Evolutionary conservation across 129 eudicot species (phyloP).

Genomic region (Apium graveolens): DNA sequence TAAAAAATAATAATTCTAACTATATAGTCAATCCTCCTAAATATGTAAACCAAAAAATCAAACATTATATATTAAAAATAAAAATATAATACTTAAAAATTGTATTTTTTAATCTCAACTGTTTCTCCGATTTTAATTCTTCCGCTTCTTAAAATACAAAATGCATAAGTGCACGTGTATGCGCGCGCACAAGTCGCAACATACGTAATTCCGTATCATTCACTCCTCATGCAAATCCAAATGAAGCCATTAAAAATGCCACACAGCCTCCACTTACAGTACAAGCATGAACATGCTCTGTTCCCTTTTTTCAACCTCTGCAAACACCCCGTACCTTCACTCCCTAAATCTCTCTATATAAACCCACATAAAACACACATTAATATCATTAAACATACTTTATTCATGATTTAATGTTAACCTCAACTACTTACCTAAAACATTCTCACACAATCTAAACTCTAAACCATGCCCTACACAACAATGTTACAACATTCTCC

Average conservation of each 20-base stretch:
- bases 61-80: too few relatives aligned
- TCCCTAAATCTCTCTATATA: background rate
- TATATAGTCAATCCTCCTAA: too few relatives aligned
- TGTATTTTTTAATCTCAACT: too few relatives aligned
- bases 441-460: constrained; percentile 5
- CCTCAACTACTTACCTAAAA: background rate
- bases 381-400: background rate
- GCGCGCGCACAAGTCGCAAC: too few relatives aligned
- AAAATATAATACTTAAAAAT: too few relatives aligned
- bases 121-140: too few relatives aligned
- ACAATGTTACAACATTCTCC: constrained; percentile 13
- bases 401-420: background rate
- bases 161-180: too few relatives aligned
- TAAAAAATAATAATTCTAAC: too few relatives aligned
- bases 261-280: background rate
- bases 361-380: background rate
- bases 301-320: background rate
- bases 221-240: background rate
- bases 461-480: constrained; percentile 13
- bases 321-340: background rate
- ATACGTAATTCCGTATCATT: background rate
- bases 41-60: too few relatives aligned
- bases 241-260: background rate
- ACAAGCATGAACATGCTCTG: background rate
- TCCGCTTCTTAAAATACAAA: too few relatives aligned